Evolutionary conservation across 2,329 filamentous ascomycete species (phyloP).

Genomic region (Verticillium zaregamsianum): DNA sequence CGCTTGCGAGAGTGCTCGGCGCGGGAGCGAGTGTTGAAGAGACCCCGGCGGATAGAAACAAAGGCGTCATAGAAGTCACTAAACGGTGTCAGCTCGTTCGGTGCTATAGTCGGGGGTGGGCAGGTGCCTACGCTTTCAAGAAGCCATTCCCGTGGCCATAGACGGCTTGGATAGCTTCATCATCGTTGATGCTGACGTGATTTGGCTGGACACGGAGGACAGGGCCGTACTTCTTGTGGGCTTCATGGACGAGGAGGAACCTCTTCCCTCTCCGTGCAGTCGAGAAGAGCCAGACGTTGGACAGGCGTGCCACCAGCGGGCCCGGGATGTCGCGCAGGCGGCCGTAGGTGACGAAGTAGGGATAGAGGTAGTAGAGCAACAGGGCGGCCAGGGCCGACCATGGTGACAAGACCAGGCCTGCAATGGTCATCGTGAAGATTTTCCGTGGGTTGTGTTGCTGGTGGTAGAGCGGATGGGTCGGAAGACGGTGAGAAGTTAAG

Average conservation of each 20-base stretch:
- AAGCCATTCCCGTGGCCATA: constrained; percentile 80
- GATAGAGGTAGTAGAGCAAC: constrained; percentile 33
- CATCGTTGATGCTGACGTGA: constrained; percentile 78
- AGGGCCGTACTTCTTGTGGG: constrained; percentile 73
- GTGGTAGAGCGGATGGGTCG: not conserved
- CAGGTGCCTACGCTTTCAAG: constrained; percentile 55
- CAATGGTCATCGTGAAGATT: constrained; percentile 4
- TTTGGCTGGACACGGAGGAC: constrained; percentile 80
- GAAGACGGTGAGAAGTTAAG: not conserved
- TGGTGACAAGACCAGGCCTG: constrained; percentile 7
- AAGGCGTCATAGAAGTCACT: constrained; percentile 90
- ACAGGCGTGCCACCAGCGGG: constrained; percentile 61
- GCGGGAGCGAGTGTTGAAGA: constrained; percentile 87
- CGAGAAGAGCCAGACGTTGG: constrained; percentile 75
- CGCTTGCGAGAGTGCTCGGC: constrained; percentile 82
- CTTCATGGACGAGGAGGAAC: constrained; percentile 61
- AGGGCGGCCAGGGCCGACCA: constrained; percentile 8
- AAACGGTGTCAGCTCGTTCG: not conserved
- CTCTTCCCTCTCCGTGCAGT: constrained; percentile 62
- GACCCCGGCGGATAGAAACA: constrained; percentile 76
- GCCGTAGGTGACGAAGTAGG: constrained; percentile 53
- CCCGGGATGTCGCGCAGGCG: constrained; percentile 53
- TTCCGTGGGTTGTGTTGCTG: not conserved
- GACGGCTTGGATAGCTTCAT: constrained; percentile 68
- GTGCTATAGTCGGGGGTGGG: not conserved